These are phyloP conservation scores for Aspergillus nanangensis DNA, from an alignment of 495 filamentous ascomycete species.

Conservation along the genomic window DNA sequence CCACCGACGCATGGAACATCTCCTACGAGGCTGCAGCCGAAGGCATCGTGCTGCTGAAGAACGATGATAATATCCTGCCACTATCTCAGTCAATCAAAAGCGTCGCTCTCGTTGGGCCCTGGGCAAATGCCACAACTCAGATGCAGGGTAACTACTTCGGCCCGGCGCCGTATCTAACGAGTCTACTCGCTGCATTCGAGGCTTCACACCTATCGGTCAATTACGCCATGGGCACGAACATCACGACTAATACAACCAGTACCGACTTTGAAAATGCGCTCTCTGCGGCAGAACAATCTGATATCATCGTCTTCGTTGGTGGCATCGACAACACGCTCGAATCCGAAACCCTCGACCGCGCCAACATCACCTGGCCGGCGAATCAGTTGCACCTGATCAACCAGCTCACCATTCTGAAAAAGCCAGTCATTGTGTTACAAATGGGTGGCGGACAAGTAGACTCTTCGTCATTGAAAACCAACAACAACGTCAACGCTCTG, in stretches of 20 bases:
- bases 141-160: conserved; percentile 61
- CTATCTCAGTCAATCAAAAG: conserved; percentile 32
- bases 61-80: conserved; percentile 53
- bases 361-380: conserved; percentile 53
- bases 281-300: conserved; percentile 44
- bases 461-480: conserved; percentile 44
- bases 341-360: conserved; percentile 50
- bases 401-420: conserved; percentile 43
- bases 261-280: no score
- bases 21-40: conserved; percentile 55
- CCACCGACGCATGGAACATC: conserved; percentile 47
- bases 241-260: conserved; percentile 34
- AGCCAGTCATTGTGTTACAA: conserved; percentile 54
- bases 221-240: conserved; percentile 41
- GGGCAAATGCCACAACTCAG: conserved; percentile 54
- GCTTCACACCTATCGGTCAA: conserved; percentile 37
- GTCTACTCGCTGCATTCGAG: conserved; percentile 46
- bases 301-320: conserved; percentile 53
- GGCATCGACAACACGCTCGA: conserved; percentile 57
- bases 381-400: conserved; percentile 52
- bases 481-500: conserved; percentile 47
- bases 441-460: conserved; percentile 60
- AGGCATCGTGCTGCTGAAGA: conserved; percentile 59
- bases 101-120: conserved; percentile 56
- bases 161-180: conserved; percentile 50